Evolutionary conservation across 1,284 basidiomycete species (phyloP).

Genomic region (Coniferiporia sulphurascens): DNA sequence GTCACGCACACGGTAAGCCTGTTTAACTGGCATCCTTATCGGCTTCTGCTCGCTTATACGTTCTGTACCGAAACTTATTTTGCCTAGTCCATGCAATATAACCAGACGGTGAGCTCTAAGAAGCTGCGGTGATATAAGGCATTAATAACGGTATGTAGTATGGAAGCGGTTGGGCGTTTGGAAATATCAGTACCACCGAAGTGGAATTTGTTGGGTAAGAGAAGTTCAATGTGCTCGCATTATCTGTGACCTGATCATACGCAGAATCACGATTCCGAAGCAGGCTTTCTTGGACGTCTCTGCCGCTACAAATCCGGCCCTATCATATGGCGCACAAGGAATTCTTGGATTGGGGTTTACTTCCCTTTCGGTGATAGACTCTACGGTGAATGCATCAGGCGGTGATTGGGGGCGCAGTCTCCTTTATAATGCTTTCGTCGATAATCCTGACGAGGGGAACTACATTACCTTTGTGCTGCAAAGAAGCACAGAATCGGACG

Average conservation of each 20-base stretch:
- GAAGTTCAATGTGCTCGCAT: background rate
- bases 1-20: slow-evolving; percentile 46
- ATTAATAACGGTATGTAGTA: slow-evolving; percentile 42
- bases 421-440: slow-evolving; percentile 67
- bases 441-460: slow-evolving; percentile 65
- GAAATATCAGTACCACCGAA: slow-evolving; percentile 53
- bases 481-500: slow-evolving; percentile 43
- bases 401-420: slow-evolving; percentile 59
- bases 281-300: slow-evolving; percentile 69
- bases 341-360: slow-evolving; percentile 76
- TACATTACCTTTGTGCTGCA: slow-evolving; percentile 73
- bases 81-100: slow-evolving; percentile 41
- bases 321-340: slow-evolving; percentile 67
- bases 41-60: too few species aligned
- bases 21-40: background rate
- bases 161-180: slow-evolving; percentile 71
- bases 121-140: background rate
- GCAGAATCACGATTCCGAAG: slow-evolving; percentile 53
- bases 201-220: slow-evolving; percentile 65
- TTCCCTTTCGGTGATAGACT: slow-evolving; percentile 64
- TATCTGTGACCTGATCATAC: slow-evolving; percentile 12
- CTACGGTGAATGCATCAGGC: slow-evolving; percentile 49
- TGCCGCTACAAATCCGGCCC: slow-evolving; percentile 58
- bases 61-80: slow-evolving; percentile 16
- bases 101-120: slow-evolving; percentile 51